Base-by-base conservation (phyloP, 495 filamentous ascomycete genomes). In the Trichoderma erinaceum region DNA sequence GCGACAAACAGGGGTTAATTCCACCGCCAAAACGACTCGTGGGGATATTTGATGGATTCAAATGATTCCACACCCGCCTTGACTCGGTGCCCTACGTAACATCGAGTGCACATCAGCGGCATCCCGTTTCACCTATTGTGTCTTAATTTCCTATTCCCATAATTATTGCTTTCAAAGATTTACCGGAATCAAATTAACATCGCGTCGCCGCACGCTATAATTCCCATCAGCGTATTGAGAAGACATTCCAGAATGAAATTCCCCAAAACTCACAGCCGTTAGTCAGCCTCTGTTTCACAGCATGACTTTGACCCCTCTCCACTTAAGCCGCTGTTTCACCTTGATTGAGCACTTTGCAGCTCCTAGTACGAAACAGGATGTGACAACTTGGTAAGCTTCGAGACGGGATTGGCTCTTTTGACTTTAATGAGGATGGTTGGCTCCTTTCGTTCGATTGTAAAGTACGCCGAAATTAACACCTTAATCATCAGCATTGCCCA, bases 21-120 rank as follows among this genome's bases (percentile, higher is more conserved):
- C 56, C 56, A 61, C 56, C 56, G 56, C 56, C 56, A 61, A 61
- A 61, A 61, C 56, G 18, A 15, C 23, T 25, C 56, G 56, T 32
- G 56, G 56, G 56, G 56, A 61, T 61, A 21, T 29, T 29, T 29
- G 29, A 29, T 21, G 23, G 56, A 25, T 25, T 61, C 25, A 25
- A 61, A 7, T 52, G 48, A 52, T 21, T 52, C 48, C 48, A 52
- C 48, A 21, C n/a, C n/a, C 8, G 18, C 44, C 48, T 52, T 23
- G 48, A 52, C 48, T 52, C 43, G 43, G 43, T 16, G 12, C 43
- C 13, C 48, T 25, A 52, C 21, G 48, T 52, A 52, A n/a, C 16
- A 1, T 5, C 21, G 16, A 4, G 8, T 52, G 18, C n/a, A 52
- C 21, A 23, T 52, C 48, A 23, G n/a, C 48, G 18, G 0, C 4